Base-by-base conservation (phyloP, 495 filamentous ascomycete species). In the Hyaloscypha hepaticicola region DNA sequence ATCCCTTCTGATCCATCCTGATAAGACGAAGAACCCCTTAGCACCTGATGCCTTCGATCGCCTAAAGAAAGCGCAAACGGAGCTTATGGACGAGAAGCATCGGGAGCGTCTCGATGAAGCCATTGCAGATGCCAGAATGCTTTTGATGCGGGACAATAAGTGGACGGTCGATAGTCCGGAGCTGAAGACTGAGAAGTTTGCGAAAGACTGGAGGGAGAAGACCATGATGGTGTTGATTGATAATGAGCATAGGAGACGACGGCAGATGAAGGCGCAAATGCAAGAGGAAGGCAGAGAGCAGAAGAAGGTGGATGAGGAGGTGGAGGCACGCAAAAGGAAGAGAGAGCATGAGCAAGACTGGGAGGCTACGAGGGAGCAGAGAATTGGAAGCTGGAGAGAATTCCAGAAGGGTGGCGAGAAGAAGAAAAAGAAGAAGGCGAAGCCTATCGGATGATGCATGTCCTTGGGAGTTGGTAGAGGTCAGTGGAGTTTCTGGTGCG, bases 21-120 rank as follows among this genome's bases (percentile, higher is more conserved):
- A 99, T 78, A 98, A 98, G 77, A 97, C 96, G 58, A 87, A 86
- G 68, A 98, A 99, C 75, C 90, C 91, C 1, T 82, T 80, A 29
- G 95, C 95, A 9, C 94, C 95, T 0, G 93, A 97, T 70, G 96
- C 95, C 67, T 99, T 99, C 74, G 95, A 99, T 78, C 87, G 92
- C 2, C 86, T 99, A 5, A 96, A 96, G 74, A 96, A 97, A 75
- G 95, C 95, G 11, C 91, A 97, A 70, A 90, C 86, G 0, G 85
- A 89, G 65, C 85, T 99, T 8, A 88, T 96, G 80, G 96, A 99
- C 76, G 94, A 97, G 78, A 96, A 97, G 78, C 82, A 90, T 67
- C 92, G 95, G 61, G 81, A 81, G 60, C 85, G 82, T 25, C 88
- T 99, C 2, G 95, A 99, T 76, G 94, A 97, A 74, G 92, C 91